Percentiles rank a stretch among this genome's conserved stretches.
Evolutionary conservation across 75 land plant genomes (phyloP).

Genomic region (Chamaecyparis obtusa): DNA sequence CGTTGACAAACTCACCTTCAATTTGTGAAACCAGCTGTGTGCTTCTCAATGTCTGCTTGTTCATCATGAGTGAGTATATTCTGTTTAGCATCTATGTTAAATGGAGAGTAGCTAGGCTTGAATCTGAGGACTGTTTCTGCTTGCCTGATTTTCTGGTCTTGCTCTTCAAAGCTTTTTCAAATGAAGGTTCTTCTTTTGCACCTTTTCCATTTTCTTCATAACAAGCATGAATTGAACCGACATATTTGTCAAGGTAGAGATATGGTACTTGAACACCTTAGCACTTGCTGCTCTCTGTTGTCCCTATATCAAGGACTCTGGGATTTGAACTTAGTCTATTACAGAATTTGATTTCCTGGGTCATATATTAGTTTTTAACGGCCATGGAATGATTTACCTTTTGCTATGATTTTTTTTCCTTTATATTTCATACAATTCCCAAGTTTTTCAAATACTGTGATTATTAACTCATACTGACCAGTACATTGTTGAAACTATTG

Average conservation of each 20-base stretch:
- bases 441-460: background rate
- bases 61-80: background rate
- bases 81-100: background rate
- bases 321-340: background rate
- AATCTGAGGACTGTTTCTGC: background rate
- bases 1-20: background rate
- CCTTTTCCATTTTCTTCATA: background rate
- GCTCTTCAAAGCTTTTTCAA: background rate
- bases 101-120: background rate
- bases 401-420: background rate
- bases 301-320: background rate
- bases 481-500: background rate
- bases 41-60: background rate
- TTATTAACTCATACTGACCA: background rate
- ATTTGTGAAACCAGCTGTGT: background rate
- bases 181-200: background rate
- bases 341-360: background rate
- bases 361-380: background rate
- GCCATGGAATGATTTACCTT: background rate
- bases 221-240: background rate
- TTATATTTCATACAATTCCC: background rate
- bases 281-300: background rate
- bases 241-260: background rate
- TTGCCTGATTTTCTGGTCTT: background rate
- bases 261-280: background rate